Evolutionary conservation across 441 rosid species (phyloP).

Genomic region (Biscutella auriculata): DNA sequence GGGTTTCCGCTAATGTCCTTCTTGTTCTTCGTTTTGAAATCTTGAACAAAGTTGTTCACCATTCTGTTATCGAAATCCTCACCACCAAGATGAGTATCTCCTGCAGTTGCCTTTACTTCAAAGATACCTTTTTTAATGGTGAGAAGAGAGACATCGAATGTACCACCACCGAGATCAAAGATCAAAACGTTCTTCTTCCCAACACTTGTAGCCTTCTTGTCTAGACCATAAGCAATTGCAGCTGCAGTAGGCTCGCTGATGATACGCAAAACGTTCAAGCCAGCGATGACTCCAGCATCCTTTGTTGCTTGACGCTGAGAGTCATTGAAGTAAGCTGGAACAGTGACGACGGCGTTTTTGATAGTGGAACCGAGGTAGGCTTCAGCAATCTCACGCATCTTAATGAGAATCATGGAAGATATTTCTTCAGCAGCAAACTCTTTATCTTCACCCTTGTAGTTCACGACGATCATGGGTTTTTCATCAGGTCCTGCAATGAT

Average conservation of each 20-base stretch:
- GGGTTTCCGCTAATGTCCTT: conserved; percentile 50
- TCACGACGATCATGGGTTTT: conserved; percentile 40
- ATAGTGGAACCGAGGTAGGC: conserved; percentile 40
- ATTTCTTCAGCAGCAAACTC: conserved; percentile 49
- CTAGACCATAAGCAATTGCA: conserved; percentile 83
- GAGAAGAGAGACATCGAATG: conserved; percentile 75
- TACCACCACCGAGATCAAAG: conserved; percentile 95
- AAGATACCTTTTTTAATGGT: conserved; percentile 83
- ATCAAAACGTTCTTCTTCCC: conserved; percentile 84
- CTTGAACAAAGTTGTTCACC: conserved; percentile 61
- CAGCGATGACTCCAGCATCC: conserved; percentile 96
- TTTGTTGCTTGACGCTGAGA: conserved; percentile 95
- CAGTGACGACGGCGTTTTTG: conserved; percentile 83
- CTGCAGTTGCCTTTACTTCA: conserved; percentile 88
- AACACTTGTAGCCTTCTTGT: conserved; percentile 54
- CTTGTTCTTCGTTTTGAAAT: conserved; percentile 52
- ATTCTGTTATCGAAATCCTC: conserved; percentile 86
- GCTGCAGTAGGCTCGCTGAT: conserved; percentile 98
- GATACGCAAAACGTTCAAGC: conserved; percentile 86
- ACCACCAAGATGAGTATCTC: conserved; percentile 95
- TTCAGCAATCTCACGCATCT: conserved; percentile 59
- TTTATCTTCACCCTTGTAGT: conserved; percentile 45
- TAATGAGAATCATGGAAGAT: conserved; percentile 53
- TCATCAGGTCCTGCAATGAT: conserved; percentile 41
- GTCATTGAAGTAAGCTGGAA: conserved; percentile 94